Evolutionary conservation across 331 rosid species (phyloP).

Genomic region (Prunus yedoensis): DNA sequence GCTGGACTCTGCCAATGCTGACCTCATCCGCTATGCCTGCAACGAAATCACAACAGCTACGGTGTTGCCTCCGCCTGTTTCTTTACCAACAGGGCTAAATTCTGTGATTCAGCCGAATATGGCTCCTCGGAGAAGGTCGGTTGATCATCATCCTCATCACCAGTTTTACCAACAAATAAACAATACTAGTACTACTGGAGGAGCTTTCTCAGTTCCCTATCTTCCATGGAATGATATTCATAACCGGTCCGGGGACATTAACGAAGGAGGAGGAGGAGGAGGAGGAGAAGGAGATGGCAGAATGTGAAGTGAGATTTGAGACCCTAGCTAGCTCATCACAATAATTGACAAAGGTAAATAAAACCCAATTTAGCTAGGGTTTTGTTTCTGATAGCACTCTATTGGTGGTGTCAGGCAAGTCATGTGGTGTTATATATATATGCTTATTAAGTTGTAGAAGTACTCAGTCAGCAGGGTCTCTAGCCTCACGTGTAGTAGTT

Average conservation of each 20-base stretch:
- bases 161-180: constrained; percentile 27
- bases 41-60: constrained; percentile 41
- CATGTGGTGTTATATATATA: background rate
- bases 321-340: background rate
- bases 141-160: constrained; percentile 21
- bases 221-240: constrained; percentile 54
- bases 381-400: constrained; percentile 31
- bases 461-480: constrained; percentile 17
- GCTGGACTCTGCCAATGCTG: constrained; percentile 79
- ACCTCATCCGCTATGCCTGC: constrained; percentile 70
- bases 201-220: constrained; percentile 40
- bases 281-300: constrained; percentile 46
- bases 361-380: constrained; percentile 8
- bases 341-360: constrained; percentile 13
- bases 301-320: constrained; percentile 28
- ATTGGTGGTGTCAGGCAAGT: background rate
- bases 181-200: background rate
- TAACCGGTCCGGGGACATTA: too few species aligned
- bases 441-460: constrained; percentile 2
- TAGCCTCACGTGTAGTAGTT: constrained; percentile 34
- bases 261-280: too few species aligned
- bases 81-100: background rate
- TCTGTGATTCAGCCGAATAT: constrained; percentile 17
- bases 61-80: constrained; percentile 30
- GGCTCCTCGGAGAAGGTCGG: constrained; percentile 32